A percentile compares a stretch with the other conserved stretches of the same genome.
Conservation (phyloP, 306 rosid genomes). For the Begonia fuchsioides region DNA sequence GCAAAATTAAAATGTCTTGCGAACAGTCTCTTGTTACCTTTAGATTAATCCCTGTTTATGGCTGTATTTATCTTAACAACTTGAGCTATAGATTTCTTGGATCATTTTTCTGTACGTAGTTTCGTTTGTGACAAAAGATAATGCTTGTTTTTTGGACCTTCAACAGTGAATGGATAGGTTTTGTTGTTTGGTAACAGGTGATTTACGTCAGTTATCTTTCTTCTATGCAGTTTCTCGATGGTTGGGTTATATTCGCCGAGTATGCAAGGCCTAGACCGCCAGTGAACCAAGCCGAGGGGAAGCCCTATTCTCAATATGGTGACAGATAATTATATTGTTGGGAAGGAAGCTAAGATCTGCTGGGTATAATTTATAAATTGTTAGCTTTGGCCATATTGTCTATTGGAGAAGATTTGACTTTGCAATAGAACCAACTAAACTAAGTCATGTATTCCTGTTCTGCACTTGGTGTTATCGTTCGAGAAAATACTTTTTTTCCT, state of each 20-base stretch:
- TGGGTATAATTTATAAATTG: slow-evolving; percentile 5
- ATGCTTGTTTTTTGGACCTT: background rate
- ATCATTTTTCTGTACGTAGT: background rate
- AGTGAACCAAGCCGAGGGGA: slow-evolving; percentile 20
- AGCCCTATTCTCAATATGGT: slow-evolving; percentile 17
- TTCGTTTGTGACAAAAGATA: background rate
- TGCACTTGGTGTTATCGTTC: background rate
- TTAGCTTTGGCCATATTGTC: background rate
- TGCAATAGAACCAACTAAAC: too few relatives aligned
- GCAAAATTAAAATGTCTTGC: too few relatives aligned
- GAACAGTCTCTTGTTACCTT: too few relatives aligned
- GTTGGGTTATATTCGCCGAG: slow-evolving; percentile 98
- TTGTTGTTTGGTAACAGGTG: too few relatives aligned
- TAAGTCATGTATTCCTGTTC: background rate
- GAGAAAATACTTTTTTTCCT: background rate
- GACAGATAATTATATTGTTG: slow-evolving; percentile 18
- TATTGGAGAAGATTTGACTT: slow-evolving; percentile 2
- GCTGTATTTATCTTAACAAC: too few relatives aligned
- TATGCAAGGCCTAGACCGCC: slow-evolving; percentile 82
- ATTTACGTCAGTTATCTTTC: slow-evolving; percentile 3
- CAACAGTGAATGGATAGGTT: too few relatives aligned
- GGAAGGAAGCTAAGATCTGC: slow-evolving; percentile 9
- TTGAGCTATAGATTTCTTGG: too few relatives aligned
- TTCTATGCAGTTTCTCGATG: slow-evolving; percentile 62
- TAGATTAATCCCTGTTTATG: too few relatives aligned